These are phyloP conservation scores for Suhomyces yuchorum DNA, from an alignment of 1,139 yeast genomes.

Conservation along the genomic window DNA sequence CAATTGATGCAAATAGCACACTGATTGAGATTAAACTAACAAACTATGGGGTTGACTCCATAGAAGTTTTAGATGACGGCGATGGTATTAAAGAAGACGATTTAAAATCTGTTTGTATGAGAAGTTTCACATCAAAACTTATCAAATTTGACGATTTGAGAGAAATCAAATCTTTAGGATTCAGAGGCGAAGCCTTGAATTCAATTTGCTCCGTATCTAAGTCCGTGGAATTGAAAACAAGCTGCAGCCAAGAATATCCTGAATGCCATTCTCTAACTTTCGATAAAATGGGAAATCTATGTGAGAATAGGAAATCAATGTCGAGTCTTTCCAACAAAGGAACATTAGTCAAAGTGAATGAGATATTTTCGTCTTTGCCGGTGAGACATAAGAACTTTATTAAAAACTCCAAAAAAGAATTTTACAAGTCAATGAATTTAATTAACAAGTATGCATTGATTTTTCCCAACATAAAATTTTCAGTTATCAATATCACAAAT, in stretches of 20 bases:
- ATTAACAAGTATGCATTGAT: constrained; percentile 73
- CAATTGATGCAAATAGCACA: constrained; percentile 75
- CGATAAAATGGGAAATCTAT: constrained; percentile 54
- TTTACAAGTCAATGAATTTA: constrained; percentile 59
- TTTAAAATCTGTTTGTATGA: constrained; percentile 60
- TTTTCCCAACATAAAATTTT: constrained; percentile 55
- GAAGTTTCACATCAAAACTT: constrained; percentile 83
- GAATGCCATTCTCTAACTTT: constrained; percentile 57
- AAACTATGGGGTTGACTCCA: constrained; percentile 73
- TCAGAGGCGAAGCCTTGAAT: constrained; percentile 84
- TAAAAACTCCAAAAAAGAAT: constrained; percentile 71
- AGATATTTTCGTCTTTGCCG: constrained; percentile 66
- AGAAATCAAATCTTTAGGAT: constrained; percentile 63
- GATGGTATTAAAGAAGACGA: constrained; percentile 66
- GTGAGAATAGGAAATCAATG: constrained; percentile 32
- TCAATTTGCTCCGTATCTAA: constrained; percentile 64
- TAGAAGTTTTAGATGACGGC: constrained; percentile 80
- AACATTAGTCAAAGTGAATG: constrained; percentile 53
- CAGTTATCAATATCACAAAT: constrained; percentile 55
- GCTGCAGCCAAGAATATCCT: constrained; percentile 54
- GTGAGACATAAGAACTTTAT: constrained; percentile 72
- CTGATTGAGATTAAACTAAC: constrained; percentile 65
- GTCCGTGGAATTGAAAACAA: constrained; percentile 57
- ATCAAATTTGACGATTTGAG: constrained; percentile 56
- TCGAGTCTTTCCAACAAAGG: constrained; percentile 50